phyloP scores from a whole-genome alignment of 2,329 filamentous ascomycete genomes.

The Cryphonectria carpinicola region DNA sequence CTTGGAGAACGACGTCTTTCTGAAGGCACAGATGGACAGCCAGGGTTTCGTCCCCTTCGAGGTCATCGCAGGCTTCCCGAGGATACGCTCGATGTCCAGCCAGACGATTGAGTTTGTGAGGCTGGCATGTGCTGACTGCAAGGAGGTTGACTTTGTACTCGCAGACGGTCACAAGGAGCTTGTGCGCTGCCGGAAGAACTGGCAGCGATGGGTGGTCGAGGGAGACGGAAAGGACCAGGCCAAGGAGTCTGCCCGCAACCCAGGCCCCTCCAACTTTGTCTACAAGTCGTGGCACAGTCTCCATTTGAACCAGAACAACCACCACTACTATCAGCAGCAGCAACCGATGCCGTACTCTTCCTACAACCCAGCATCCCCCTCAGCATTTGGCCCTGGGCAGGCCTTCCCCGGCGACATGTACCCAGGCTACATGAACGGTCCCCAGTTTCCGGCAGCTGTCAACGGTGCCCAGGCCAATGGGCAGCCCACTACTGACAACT shows the following conservation, averaged over 20 bases:
- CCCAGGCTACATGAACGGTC: conserved; percentile 39
- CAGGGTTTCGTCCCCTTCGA: conserved; percentile 86
- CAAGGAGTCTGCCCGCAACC: conserved; percentile 72
- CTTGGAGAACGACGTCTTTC: conserved; percentile 86
- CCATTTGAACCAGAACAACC: conserved; percentile 32
- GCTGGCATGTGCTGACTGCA: conserved; percentile 73
- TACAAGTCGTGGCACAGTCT: conserved; percentile 35
- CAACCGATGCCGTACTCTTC: conserved; percentile 36
- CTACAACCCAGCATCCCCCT: conserved; percentile 33
- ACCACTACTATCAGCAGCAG: conserved; percentile 23
- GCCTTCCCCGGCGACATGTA: conserved; percentile 33
- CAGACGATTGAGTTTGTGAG: conserved; percentile 75
- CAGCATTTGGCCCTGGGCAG: conserved; percentile 15
- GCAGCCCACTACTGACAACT: conserved; percentile 45
- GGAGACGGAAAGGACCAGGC: conserved; percentile 65
- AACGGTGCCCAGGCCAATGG: conserved; percentile 46
- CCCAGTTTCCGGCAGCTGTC: conserved; percentile 29
- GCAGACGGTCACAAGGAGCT: conserved; percentile 80
- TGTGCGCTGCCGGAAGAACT: conserved; percentile 73
- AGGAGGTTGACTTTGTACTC: conserved; percentile 72
- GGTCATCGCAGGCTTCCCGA: conserved; percentile 84
- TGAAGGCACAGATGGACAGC: conserved; percentile 91
- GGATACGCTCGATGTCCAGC: conserved; percentile 70
- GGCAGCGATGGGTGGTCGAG: conserved; percentile 76
- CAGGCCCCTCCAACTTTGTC: conserved; percentile 58